A percentile compares a stretch with the other conserved stretches of the same genome.
phyloP scores from a whole-genome alignment of 495 filamentous ascomycete genomes.

The Astrothelium macrocarpum region DNA sequence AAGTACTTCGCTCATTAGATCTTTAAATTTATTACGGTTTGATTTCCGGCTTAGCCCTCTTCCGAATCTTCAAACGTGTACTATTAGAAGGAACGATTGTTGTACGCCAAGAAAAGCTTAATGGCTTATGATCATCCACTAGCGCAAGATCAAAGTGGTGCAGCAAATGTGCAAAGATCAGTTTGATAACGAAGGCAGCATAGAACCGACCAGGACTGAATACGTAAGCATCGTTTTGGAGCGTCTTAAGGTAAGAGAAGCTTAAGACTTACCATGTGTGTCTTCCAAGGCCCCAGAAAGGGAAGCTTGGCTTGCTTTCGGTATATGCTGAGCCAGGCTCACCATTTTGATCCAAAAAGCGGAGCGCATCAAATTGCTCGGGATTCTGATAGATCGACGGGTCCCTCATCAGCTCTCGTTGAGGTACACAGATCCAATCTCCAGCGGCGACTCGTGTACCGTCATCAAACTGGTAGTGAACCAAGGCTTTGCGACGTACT shows the following conservation, averaged over 20 bases:
- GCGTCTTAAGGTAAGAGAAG: neutral
- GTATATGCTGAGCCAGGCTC: constrained; percentile 5
- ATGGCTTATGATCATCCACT: too few relatives aligned
- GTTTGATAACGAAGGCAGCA: constrained; percentile 25
- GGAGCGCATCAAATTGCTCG: constrained; percentile 1
- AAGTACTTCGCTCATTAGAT: too few relatives aligned
- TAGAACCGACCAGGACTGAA: constrained; percentile 22
- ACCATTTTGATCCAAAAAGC: neutral
- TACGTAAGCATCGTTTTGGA: neutral
- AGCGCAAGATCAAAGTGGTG: too few relatives aligned
- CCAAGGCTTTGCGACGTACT: constrained; percentile 20
- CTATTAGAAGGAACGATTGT: too few relatives aligned
- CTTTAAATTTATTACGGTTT: too few relatives aligned
- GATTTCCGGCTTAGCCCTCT: too few relatives aligned
- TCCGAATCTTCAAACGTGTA: too few relatives aligned
- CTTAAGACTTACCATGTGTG: constrained; percentile 11
- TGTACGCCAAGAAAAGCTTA: too few relatives aligned
- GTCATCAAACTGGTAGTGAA: constrained; percentile 23
- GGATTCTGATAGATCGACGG: constrained; percentile 16
- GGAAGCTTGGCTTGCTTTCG: constrained; percentile 17
- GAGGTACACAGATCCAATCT: constrained; percentile 26
- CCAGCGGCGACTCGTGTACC: constrained; percentile 23
- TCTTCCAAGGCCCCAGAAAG: constrained; percentile 25
- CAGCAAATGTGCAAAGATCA: too few relatives aligned
- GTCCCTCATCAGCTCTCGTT: constrained; percentile 15